Evolutionary conservation across 2,329 filamentous ascomycete genomes (phyloP).

Genomic region (Leptographium galeiforme): DNA sequence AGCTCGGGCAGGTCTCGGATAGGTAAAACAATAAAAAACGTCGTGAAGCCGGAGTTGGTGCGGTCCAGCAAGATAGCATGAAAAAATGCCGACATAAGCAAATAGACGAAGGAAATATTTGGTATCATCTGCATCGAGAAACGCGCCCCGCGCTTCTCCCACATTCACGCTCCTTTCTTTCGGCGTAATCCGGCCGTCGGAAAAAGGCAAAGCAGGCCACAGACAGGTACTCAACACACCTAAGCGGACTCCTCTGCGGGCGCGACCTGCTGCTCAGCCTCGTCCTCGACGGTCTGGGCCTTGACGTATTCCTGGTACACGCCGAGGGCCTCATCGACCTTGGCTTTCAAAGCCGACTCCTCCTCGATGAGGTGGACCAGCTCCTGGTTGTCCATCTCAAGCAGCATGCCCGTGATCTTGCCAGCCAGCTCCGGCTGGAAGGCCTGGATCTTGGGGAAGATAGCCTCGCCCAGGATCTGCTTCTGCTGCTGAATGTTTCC

Average conservation of each 20-base stretch:
- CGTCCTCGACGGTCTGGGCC: constrained; percentile 41
- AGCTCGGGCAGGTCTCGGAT: not conserved
- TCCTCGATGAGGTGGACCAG: constrained; percentile 91
- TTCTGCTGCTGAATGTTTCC: constrained; percentile 68
- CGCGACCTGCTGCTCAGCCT: constrained; percentile 33
- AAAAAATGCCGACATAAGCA: constrained; percentile 5
- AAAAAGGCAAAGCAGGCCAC: constrained; percentile 1
- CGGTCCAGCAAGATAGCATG: not conserved
- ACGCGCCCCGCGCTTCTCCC: constrained; percentile 5
- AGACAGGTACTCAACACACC: constrained; percentile 4
- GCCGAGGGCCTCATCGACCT: constrained; percentile 93
- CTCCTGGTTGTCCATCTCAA: constrained; percentile 98
- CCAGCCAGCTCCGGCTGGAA: constrained; percentile 92
- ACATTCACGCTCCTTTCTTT: not conserved
- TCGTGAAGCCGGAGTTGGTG: not conserved
- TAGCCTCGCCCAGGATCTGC: constrained; percentile 93
- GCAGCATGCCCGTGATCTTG: constrained; percentile 99
- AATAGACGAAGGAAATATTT: constrained; percentile 12
- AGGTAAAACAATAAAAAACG: not conserved
- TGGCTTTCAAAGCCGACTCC: constrained; percentile 74
- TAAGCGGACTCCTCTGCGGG: constrained; percentile 24
- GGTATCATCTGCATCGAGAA: constrained; percentile 12
- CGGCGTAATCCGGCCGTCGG: not conserved
- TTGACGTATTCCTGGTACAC: constrained; percentile 99
- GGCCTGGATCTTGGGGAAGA: constrained; percentile 95